Evolutionary conservation across 116 monocot genomes (phyloP).

Genomic region (Posidonia oceanica): DNA sequence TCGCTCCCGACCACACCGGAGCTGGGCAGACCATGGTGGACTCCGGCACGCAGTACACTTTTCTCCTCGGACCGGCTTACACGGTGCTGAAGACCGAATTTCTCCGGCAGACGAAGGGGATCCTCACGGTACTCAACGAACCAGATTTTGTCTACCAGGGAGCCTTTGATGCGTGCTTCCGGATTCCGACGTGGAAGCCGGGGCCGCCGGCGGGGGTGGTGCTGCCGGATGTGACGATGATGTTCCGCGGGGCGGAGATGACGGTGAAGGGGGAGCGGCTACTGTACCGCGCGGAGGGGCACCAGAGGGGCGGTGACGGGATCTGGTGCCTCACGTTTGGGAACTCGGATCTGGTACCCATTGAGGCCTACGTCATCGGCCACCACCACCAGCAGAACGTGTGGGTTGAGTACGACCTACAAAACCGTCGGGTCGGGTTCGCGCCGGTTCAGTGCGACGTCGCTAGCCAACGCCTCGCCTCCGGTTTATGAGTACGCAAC

Average conservation of each 20-base stretch:
- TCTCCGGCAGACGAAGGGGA: conserved; percentile 29
- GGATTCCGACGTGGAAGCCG: background rate
- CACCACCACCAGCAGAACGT: conserved; percentile 94
- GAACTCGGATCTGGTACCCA: conserved; percentile 73
- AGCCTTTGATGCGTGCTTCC: conserved; percentile 79
- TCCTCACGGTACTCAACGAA: conserved; percentile 32
- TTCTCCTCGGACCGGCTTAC: conserved; percentile 86
- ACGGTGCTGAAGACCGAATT: conserved; percentile 59
- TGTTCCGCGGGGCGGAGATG: conserved; percentile 65
- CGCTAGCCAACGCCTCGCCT: conserved; percentile 33
- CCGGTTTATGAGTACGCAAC: background rate
- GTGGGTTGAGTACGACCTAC: conserved; percentile 91
- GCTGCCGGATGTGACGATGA: conserved; percentile 47
- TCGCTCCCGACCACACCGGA: conserved; percentile 88
- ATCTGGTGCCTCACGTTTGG: conserved; percentile 94
- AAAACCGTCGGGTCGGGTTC: conserved; percentile 64
- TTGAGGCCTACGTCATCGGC: conserved; percentile 80
- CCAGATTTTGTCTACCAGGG: conserved; percentile 75
- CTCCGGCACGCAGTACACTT: conserved; percentile 94
- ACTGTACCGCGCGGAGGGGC: conserved; percentile 42
- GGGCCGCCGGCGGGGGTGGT: conserved; percentile 4
- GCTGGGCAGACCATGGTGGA: conserved; percentile 98
- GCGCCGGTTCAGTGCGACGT: conserved; percentile 64
- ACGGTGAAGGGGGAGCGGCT: conserved; percentile 40
- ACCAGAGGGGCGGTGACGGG: conserved; percentile 23